Conservation (phyloP, 148 eudicot genomes). For the Vaccinium corymbosum region DNA sequence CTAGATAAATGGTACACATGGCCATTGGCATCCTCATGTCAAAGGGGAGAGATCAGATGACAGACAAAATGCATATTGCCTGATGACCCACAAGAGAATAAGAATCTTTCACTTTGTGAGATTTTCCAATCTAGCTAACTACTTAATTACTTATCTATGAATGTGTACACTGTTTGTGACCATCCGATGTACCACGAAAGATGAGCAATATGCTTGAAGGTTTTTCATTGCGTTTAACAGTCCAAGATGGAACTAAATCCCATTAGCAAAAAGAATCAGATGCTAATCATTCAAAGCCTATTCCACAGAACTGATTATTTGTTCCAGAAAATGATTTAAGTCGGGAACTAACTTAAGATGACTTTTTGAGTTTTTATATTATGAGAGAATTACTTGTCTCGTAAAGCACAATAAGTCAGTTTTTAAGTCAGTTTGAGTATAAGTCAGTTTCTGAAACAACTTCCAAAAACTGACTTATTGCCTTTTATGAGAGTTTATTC, state of each 20-base stretch:
- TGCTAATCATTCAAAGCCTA: neutral
- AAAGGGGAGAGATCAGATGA: constrained; percentile 3
- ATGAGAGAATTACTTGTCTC: too few relatives aligned
- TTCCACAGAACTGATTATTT: too few relatives aligned
- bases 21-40: constrained; percentile 3
- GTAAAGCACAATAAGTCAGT: too few relatives aligned
- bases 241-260: neutral
- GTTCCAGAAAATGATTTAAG: too few relatives aligned
- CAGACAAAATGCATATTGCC: constrained; percentile 25
- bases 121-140: constrained; percentile 18
- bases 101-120: constrained; percentile 25
- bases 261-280: neutral
- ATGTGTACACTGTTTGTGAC: neutral
- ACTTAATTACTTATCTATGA: neutral
- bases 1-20: too few relatives aligned
- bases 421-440: too few relatives aligned
- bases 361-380: too few relatives aligned
- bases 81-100: constrained; percentile 23
- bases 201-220: neutral
- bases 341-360: too few relatives aligned
- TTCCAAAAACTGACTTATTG: too few relatives aligned
- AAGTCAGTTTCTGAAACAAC: too few relatives aligned
- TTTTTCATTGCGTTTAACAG: neutral
- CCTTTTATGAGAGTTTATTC: too few relatives aligned
- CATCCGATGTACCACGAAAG: neutral